Conservation (phyloP, 495 filamentous ascomycete genomes). For the Jackrogersella minutella region DNA sequence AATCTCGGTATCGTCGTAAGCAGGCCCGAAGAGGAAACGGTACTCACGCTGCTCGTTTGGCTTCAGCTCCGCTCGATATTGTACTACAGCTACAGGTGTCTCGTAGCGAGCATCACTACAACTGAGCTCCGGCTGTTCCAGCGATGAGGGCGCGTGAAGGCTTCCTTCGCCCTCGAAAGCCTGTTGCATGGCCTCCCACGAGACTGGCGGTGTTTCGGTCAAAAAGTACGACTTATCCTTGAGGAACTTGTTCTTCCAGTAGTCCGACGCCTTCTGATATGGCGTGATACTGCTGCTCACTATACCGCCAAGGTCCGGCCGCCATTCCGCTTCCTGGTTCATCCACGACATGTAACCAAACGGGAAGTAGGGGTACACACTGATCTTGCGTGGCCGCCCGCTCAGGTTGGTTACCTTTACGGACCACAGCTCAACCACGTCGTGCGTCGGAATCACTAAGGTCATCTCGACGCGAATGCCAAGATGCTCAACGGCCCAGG, state of each 20-base stretch:
- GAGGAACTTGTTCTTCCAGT: slow-evolving; percentile 64
- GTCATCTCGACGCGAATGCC: slow-evolving; percentile 63
- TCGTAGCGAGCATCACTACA: slow-evolving; percentile 62
- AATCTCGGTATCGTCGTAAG: slow-evolving; percentile 60
- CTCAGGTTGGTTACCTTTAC: slow-evolving; percentile 62
- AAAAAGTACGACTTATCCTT: slow-evolving; percentile 67
- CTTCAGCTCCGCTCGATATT: slow-evolving; percentile 57
- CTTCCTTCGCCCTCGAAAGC: slow-evolving; percentile 65
- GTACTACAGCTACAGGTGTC: slow-evolving; percentile 61
- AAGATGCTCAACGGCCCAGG: slow-evolving; percentile 59
- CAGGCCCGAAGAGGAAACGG: slow-evolving; percentile 64
- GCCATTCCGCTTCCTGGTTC: slow-evolving; percentile 64
- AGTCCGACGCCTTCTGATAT: slow-evolving; percentile 64
- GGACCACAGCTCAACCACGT: slow-evolving; percentile 65
- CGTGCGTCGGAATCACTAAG: slow-evolving; percentile 59
- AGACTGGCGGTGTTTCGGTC: slow-evolving; percentile 59
- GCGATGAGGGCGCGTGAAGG: slow-evolving; percentile 58
- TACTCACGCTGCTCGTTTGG: slow-evolving; percentile 53
- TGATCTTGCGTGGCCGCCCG: slow-evolving; percentile 52
- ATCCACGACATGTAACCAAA: slow-evolving; percentile 69
- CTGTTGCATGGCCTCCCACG: slow-evolving; percentile 60
- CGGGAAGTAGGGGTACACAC: slow-evolving; percentile 64
- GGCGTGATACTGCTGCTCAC: slow-evolving; percentile 61
- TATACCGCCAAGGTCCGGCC: slow-evolving; percentile 55
- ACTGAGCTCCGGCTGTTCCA: slow-evolving; percentile 48